phyloP scores from a whole-genome alignment of 2,329 filamentous ascomycete species.

The Lasiodiplodia hormozganensis region DNA sequence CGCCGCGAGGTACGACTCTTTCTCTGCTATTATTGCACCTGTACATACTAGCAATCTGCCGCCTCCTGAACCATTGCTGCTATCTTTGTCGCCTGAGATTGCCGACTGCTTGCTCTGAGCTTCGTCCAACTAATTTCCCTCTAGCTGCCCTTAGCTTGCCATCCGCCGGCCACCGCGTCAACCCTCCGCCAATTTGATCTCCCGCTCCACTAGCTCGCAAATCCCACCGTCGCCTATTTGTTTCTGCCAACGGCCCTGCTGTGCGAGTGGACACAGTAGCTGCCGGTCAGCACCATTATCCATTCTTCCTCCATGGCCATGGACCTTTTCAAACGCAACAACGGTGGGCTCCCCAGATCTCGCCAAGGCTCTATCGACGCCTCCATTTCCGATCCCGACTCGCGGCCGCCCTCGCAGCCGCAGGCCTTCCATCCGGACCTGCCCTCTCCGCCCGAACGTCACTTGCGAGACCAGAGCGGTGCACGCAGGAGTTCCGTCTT shows the following conservation, averaged over 20 bases:
- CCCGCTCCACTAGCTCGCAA: conserved; percentile 20
- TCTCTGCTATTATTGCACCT: conserved; percentile 31
- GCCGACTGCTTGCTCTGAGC: conserved; percentile 27
- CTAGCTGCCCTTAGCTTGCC: conserved; percentile 31
- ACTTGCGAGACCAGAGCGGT: conserved; percentile 34
- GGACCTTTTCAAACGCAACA: conserved; percentile 47
- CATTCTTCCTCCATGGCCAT: conserved; percentile 42
- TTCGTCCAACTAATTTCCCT: conserved; percentile 28
- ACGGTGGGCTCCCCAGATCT: conserved; percentile 37
- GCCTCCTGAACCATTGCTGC: conserved; percentile 31
- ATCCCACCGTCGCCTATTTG: conserved; percentile 25
- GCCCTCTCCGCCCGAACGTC: conserved; percentile 42
- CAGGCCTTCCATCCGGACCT: conserved; percentile 35
- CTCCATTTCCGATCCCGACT: not conserved
- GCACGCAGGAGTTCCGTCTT: conserved; percentile 44
- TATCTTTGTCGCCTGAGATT: conserved; percentile 35
- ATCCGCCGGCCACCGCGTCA: conserved; percentile 37
- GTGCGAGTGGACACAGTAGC: conserved; percentile 20
- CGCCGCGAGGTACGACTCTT: conserved; percentile 26
- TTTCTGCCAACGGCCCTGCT: conserved; percentile 15
- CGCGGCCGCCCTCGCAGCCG: not conserved
- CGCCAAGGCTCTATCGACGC: conserved; percentile 44
- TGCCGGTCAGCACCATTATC: conserved; percentile 25
- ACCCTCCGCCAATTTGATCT: conserved; percentile 22
- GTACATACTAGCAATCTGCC: conserved; percentile 28